Percentiles rank a stretch among this genome's conserved stretches.
phyloP scores from a whole-genome alignment of 306 rosid genomes.

The Sicyos baderoa region DNA sequence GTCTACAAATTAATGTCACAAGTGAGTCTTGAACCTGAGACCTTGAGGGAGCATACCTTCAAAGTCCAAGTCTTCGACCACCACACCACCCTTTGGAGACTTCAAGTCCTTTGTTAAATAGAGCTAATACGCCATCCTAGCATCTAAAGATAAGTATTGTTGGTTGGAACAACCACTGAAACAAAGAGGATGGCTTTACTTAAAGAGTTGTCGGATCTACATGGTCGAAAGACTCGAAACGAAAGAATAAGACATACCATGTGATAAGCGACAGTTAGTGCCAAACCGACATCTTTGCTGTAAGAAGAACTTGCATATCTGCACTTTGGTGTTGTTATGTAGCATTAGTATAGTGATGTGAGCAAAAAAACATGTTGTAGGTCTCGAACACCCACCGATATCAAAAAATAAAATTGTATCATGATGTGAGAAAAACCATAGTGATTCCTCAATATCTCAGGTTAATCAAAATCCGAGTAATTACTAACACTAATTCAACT shows the following conservation, averaged over 20 bases:
- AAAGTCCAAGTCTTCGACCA: too few species aligned
- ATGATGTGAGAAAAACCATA: constrained; percentile 29
- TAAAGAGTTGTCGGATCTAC: constrained; percentile 16
- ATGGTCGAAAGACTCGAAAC: constrained; percentile 26
- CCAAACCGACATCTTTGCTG: constrained; percentile 94
- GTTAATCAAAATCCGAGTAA: constrained; percentile 9
- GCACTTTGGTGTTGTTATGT: constrained; percentile 54
- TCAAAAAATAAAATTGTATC: too few species aligned
- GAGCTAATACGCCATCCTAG: constrained; percentile 12
- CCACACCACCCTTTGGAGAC: too few species aligned
- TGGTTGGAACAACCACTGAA: constrained; percentile 15
- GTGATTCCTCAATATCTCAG: constrained; percentile 27
- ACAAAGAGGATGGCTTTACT: constrained; percentile 13
- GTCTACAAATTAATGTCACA: too few species aligned
- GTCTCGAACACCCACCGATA: too few species aligned
- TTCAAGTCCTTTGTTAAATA: neutral
- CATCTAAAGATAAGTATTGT: constrained; percentile 20
- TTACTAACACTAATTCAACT: neutral
- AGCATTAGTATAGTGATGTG: constrained; percentile 45
- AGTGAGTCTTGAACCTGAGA: too few species aligned
- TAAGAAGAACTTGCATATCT: constrained; percentile 95
- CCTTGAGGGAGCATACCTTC: too few species aligned
- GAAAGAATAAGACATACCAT: constrained; percentile 61
- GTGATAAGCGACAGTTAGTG: constrained; percentile 81
- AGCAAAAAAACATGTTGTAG: constrained; percentile 12